Percentiles rank a stretch among this genome's conserved stretches.
These are phyloP conservation scores for Trichomonas vaginalis DNA, from an alignment of 208 protist species.

Conservation along the genomic window DNA sequence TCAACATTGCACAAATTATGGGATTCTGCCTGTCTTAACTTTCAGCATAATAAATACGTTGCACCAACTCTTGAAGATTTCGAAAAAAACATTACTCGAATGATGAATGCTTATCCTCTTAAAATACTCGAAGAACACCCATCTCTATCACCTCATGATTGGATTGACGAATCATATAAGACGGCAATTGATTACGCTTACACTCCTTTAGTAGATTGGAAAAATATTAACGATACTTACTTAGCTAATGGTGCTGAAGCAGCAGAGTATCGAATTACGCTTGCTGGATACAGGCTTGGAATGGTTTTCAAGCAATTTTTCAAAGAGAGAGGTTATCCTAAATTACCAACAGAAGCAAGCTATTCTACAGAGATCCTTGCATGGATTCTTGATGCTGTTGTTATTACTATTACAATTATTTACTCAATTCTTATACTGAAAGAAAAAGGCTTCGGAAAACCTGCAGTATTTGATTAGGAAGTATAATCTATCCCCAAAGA, in stretches of 20 bases:
- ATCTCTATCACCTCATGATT: neutral
- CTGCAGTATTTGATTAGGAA: no score
- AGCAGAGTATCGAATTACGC: neutral
- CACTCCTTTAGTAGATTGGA: neutral
- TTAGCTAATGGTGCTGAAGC: neutral
- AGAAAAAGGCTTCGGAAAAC: no score
- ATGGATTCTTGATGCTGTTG: neutral
- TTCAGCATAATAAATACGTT: neutral
- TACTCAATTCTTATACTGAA: neutral
- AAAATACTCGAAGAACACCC: neutral
- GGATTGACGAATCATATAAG: neutral
- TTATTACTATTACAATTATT: neutral
- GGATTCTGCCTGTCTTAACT: neutral
- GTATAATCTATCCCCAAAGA: no score
- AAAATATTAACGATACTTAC: neutral
- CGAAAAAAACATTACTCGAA: neutral
- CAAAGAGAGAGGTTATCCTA: neutral
- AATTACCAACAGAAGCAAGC: neutral
- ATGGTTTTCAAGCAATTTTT: neutral
- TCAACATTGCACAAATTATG: neutral
- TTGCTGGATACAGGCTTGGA: neutral
- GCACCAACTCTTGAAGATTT: neutral
- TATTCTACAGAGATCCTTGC: neutral
- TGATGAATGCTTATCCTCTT: neutral
- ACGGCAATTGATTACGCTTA: neutral